Conservation (phyloP, 1,284 basidiomycete species). For the Pterulicium gracile region DNA sequence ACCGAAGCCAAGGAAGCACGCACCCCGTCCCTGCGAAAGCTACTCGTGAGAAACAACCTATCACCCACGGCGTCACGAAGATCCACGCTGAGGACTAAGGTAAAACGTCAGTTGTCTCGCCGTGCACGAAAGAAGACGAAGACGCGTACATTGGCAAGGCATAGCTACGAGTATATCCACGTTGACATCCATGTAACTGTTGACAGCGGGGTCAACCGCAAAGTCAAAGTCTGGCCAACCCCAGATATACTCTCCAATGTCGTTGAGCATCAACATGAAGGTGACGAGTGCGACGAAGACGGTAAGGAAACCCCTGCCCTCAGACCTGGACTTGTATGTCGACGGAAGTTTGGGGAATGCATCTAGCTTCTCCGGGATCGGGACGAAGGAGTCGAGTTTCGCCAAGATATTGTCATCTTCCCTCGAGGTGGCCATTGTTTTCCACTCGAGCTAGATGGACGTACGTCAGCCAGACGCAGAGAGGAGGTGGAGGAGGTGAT, state of each 20-base stretch:
- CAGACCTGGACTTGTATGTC: constrained; percentile 80
- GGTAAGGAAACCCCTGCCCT: constrained; percentile 83
- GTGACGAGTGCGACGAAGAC: constrained; percentile 67
- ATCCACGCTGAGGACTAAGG: constrained; percentile 75
- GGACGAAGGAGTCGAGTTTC: constrained; percentile 21
- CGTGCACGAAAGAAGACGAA: neutral
- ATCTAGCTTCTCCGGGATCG: constrained; percentile 49
- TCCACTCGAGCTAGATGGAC: neutral
- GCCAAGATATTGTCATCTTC: constrained; percentile 14
- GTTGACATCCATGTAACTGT: constrained; percentile 70
- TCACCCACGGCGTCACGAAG: constrained; percentile 90
- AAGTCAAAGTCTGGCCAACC: constrained; percentile 87
- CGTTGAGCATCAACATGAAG: constrained; percentile 72
- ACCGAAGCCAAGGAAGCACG: constrained; percentile 15
- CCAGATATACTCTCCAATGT: constrained; percentile 84
- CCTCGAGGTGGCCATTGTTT: neutral
- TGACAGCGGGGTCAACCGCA: constrained; percentile 59
- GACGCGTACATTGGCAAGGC: constrained; percentile 77
- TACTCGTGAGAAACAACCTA: constrained; percentile 74
- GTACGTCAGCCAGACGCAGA: neutral
- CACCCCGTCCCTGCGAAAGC: constrained; percentile 81
- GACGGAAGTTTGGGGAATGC: constrained; percentile 86
- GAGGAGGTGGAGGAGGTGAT: neutral
- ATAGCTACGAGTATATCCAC: constrained; percentile 87
- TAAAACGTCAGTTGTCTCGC: constrained; percentile 9